phyloP scores from a whole-genome alignment of 2,329 filamentous ascomycete genomes.

The Epichloe festucae region DNA sequence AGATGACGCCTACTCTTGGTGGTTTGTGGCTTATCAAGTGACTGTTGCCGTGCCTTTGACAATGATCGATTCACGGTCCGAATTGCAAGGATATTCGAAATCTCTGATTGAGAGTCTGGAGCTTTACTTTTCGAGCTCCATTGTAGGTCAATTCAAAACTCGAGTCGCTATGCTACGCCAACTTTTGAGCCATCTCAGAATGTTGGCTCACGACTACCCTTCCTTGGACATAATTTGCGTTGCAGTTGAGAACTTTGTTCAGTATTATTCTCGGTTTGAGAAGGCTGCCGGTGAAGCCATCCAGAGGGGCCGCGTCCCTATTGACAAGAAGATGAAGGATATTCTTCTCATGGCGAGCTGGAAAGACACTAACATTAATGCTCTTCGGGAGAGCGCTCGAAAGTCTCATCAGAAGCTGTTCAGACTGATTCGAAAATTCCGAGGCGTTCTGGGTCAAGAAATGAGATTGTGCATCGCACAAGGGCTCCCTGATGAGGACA shows the following conservation, averaged over 20 bases:
- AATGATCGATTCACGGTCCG: slow-evolving; percentile 44
- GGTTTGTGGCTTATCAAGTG: slow-evolving; percentile 90
- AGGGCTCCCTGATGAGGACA: slow-evolving; percentile 41
- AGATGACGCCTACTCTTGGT: slow-evolving; percentile 78
- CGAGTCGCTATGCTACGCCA: slow-evolving; percentile 60
- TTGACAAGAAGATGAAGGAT: slow-evolving; percentile 91
- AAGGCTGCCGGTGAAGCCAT: slow-evolving; percentile 52
- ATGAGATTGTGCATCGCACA: slow-evolving; percentile 51
- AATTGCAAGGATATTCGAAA: slow-evolving; percentile 50
- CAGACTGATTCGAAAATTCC: slow-evolving; percentile 81
- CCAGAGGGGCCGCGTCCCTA: slow-evolving; percentile 48
- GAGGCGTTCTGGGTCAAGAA: slow-evolving; percentile 62
- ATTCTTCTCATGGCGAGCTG: slow-evolving; percentile 89
- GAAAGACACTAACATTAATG: slow-evolving; percentile 94
- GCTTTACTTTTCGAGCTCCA: slow-evolving; percentile 65
- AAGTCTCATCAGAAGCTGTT: slow-evolving; percentile 88
- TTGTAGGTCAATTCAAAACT: slow-evolving; percentile 65
- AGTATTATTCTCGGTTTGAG: slow-evolving; percentile 62
- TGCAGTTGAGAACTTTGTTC: slow-evolving; percentile 63
- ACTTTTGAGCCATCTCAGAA: slow-evolving; percentile 49
- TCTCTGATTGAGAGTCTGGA: slow-evolving; percentile 65
- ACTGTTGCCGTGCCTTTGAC: slow-evolving; percentile 64
- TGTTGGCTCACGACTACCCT: slow-evolving; percentile 47
- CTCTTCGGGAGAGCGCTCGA: slow-evolving; percentile 76
- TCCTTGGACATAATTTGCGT: slow-evolving; percentile 44